A percentile compares a stretch with the other conserved stretches of the same genome.
These are phyloP conservation scores for Pseudoneurospora amorphoporcata DNA, from an alignment of 495 filamentous ascomycete species.

Conservation along the genomic window DNA sequence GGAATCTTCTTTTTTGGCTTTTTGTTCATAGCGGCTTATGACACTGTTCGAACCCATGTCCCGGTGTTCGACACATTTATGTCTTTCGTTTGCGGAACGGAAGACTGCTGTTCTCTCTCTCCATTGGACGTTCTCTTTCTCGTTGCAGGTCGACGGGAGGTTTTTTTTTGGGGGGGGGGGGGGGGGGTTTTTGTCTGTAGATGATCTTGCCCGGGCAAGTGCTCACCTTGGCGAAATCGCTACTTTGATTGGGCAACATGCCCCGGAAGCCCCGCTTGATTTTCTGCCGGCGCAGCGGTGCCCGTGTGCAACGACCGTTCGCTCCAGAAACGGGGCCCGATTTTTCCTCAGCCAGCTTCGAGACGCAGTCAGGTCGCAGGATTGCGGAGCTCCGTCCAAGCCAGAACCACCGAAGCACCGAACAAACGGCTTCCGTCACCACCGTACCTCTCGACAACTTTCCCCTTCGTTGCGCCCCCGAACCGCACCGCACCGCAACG, in stretches of 20 bases:
- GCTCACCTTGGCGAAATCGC: constrained; percentile 2
- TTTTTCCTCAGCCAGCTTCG: constrained; percentile 1
- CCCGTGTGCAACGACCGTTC: neutral
- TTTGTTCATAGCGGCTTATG: neutral
- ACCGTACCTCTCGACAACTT: constrained; percentile 7
- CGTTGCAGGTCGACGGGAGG: no score
- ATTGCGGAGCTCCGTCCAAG: constrained; percentile 1
- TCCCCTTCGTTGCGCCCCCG: constrained; percentile 4
- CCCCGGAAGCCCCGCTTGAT: neutral
- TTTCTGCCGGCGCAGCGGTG: neutral
- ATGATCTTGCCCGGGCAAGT: neutral
- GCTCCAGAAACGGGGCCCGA: neutral
- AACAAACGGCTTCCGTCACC: constrained; percentile 3
- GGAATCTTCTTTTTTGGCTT: neutral
- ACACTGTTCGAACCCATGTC: neutral
- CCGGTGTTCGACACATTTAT: neutral
- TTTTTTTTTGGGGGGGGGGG: no score
- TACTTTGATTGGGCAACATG: neutral
- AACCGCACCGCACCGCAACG: constrained; percentile 1
- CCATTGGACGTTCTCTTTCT: neutral
- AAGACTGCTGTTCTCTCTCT: neutral
- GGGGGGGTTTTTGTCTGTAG: neutral
- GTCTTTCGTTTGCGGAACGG: neutral
- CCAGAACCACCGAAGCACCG: neutral
- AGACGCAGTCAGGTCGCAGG: neutral